Conservation (phyloP, 352 stramenopile species). For the Phytophthora meadii region DNA sequence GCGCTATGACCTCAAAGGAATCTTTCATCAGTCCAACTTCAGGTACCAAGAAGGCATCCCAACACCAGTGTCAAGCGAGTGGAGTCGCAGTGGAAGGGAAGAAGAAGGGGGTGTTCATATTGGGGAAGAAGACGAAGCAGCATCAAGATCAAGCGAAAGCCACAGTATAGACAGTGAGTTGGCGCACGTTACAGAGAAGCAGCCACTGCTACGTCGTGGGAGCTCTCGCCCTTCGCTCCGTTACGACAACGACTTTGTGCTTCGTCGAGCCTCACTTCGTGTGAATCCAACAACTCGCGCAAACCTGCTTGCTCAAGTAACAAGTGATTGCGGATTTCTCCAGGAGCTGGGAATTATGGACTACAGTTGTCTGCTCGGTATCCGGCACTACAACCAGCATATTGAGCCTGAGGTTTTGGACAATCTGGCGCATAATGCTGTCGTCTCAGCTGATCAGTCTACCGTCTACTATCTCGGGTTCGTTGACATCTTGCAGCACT, state of each 20-base stretch:
- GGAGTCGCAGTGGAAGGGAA: constrained; percentile 41
- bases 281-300: constrained; percentile 78
- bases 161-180: constrained; percentile 43
- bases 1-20: constrained; percentile 86
- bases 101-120: constrained; percentile 29
- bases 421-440: constrained; percentile 74
- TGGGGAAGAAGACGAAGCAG: constrained; percentile 34
- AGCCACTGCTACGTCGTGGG: constrained; percentile 61
- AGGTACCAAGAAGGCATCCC: constrained; percentile 44
- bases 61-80: constrained; percentile 52
- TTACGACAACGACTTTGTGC: constrained; percentile 86
- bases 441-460: constrained; percentile 75
- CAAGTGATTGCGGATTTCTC: constrained; percentile 84
- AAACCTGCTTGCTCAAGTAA: constrained; percentile 82
- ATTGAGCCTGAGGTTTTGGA: constrained; percentile 60
- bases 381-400: constrained; percentile 60
- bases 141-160: constrained; percentile 38
- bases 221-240: constrained; percentile 68
- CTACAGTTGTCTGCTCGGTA: constrained; percentile 85
- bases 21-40: constrained; percentile 76
- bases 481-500: constrained; percentile 88
- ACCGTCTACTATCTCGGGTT: constrained; percentile 88
- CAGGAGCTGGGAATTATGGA: constrained; percentile 90
- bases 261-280: constrained; percentile 62
- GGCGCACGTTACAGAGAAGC: constrained; percentile 49